Percentiles rank a stretch among this genome's conserved stretches.
phyloP scores from a whole-genome alignment of 2,329 filamentous ascomycete species.

The Fusarium buxicola region DNA sequence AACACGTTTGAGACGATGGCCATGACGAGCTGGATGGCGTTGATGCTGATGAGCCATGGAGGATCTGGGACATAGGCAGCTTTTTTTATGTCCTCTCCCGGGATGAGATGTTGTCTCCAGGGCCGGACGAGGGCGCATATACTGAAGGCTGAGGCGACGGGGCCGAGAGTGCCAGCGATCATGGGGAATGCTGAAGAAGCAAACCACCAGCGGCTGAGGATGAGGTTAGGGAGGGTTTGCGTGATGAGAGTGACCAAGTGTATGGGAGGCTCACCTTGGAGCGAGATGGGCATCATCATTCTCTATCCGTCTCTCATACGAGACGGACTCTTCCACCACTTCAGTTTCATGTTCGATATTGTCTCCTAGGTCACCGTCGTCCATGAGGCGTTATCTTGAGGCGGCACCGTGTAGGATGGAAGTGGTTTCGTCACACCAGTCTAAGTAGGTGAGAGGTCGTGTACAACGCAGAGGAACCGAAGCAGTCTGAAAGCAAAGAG shows the following conservation, averaged over 20 bases:
- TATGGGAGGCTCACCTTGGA: constrained; percentile 53
- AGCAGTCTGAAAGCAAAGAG: not conserved
- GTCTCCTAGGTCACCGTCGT: constrained; percentile 55
- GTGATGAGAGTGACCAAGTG: not conserved
- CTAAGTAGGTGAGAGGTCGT: not conserved
- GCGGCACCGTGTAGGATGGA: not conserved
- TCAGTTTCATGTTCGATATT: constrained; percentile 52
- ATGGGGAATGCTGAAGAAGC: constrained; percentile 77
- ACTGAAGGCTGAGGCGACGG: constrained; percentile 87
- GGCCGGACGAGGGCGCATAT: constrained; percentile 85
- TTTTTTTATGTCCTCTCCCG: constrained; percentile 59
- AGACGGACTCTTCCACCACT: constrained; percentile 41
- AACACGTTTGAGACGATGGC: constrained; percentile 85
- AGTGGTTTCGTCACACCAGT: not conserved
- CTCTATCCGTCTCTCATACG: constrained; percentile 46
- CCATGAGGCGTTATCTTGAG: constrained; percentile 48
- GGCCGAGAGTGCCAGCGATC: constrained; percentile 85
- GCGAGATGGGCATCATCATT: constrained; percentile 57
- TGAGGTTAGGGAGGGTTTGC: not conserved
- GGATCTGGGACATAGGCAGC: constrained; percentile 74
- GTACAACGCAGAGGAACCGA: not conserved
- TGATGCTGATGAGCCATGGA: constrained; percentile 78
- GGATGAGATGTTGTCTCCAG: constrained; percentile 73
- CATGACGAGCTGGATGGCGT: constrained; percentile 79
- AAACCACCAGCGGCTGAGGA: constrained; percentile 70